Base-by-base conservation (phyloP, 2,329 filamentous ascomycete genomes). In the Ophiostoma fasciatum region DNA sequence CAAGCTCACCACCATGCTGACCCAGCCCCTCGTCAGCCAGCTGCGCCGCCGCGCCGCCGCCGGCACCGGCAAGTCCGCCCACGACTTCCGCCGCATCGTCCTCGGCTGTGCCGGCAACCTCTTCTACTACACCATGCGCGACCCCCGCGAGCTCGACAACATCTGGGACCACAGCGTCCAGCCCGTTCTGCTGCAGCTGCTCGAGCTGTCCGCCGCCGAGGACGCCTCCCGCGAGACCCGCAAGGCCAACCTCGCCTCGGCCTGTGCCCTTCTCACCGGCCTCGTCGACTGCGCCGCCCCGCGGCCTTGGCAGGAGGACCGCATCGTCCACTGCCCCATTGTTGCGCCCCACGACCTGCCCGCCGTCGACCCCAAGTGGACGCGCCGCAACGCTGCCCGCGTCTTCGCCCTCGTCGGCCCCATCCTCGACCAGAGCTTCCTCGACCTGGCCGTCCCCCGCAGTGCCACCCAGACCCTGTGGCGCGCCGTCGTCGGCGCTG, bases 341-440 rank as follows among this genome's bases (percentile, higher is more conserved):
- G 58, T 74, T 36, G 68, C 64, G 35, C 66, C 77, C 0, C 72
- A 77, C n/a, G 84, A 94, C 41, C 62, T 98, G n/a, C 82, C 85
- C 6, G 63, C 77, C 7, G 61, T 96, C 7, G 85, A 96, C 49
- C 66, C 81, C 5, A 84, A 80, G 61, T 98, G 90, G 90, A 65
- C 92, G 11, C 73, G 88, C 36, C 78, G 72, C 40, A 83, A 82
- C 42, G 62, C 79, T 5, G 51, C 61, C 2, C 66, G 64, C 29
- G 66, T 94, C 5, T 69, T 94, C 23, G 55, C 66, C 4, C 60
- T 78, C 8, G 66, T 76, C 7, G 61, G 61, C 5, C 67, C 75
- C 9, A 61, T 77, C 15, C 55, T 84, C 4, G 70, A 74, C 54
- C 65, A 60, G 37, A 68, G 67, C 35, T 75, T 83, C 33, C 60